Conservation (phyloP, 2,329 filamentous ascomycete genomes). For the Beauveria sp. region DNA sequence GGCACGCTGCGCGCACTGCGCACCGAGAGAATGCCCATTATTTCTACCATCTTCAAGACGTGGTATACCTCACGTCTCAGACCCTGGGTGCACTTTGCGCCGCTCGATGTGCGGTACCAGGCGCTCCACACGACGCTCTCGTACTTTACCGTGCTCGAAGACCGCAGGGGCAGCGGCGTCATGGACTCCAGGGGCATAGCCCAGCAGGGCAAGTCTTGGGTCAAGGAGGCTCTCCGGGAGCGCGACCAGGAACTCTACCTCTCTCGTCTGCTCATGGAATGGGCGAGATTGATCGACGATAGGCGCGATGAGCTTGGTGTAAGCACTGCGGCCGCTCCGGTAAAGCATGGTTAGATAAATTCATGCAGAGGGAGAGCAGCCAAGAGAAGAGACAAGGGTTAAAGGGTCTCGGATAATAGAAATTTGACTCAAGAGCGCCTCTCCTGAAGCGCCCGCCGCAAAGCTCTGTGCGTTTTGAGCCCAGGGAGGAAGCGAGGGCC, state of each 20-base stretch:
- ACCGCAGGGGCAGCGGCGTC: constrained; percentile 37
- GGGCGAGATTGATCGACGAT: constrained; percentile 63
- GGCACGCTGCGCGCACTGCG: constrained; percentile 56
- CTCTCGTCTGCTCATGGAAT: constrained; percentile 71
- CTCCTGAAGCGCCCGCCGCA: neutral
- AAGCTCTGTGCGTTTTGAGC: neutral
- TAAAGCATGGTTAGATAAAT: neutral
- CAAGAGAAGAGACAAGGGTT: neutral
- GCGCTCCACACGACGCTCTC: constrained; percentile 65
- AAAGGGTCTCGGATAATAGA: neutral
- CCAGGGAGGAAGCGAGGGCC: neutral
- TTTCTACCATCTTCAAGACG: constrained; percentile 65
- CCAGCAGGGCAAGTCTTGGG: constrained; percentile 58
- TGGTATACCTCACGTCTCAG: constrained; percentile 71
- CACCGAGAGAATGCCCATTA: constrained; percentile 60
- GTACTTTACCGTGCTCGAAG: constrained; percentile 53
- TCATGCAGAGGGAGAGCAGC: neutral
- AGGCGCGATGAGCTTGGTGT: constrained; percentile 37
- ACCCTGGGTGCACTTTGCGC: constrained; percentile 76
- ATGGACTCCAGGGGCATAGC: constrained; percentile 61
- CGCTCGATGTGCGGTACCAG: constrained; percentile 65
- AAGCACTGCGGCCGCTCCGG: neutral
- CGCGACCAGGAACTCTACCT: constrained; percentile 78
- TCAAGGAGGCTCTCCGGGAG: constrained; percentile 51
- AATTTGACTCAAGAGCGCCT: neutral